Evolutionary conservation across 2,329 filamentous ascomycete genomes (phyloP), one percentile per base, ranked within the genome.

Genomic region (Phoma sp.): DNA sequence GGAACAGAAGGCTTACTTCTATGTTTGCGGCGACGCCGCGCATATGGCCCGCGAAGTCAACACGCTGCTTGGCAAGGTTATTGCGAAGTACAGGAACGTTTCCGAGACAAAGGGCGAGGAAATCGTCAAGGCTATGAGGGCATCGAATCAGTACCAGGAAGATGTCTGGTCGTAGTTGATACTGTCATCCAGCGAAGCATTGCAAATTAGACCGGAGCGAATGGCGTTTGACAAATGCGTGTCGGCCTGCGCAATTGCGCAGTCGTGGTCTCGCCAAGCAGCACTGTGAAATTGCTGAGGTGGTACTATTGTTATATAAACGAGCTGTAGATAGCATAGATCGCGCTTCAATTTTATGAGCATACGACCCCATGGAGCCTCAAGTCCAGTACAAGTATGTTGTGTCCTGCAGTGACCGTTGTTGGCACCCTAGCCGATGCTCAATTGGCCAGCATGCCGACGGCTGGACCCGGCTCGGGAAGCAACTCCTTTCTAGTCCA

Each of bases 31-130:
- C 78, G 95, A 99, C 73, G 96, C 96, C 0, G 90, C 95, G 52
- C 93, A 96, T 80, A 97, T 97, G 93, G 93, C 93, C 41, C 88
- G 93, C 53, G 93, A 96, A 74, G 92, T 97, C 69, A 97, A 96
- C 74, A 82, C 88, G 23, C 86, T 91, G n/a, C 82, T 99, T 38
- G 89, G 83, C 24, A 88, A 96, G 73, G 96, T 98, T 70, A 88
- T 99, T 65, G 83, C 92, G 24, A 86, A 93, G 72, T 85, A 96
- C 75, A 86, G 95, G 48, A 89, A 89, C 45, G 83, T 98, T 54
- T 82, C 91, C 1, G 89, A 93, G 68, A 82, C 88, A 60, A 96
- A 96, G 83, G 95, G 86, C 11, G 95, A 99, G 78, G 93, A 98
- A 72, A 88, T 97, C 69, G 92, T 99, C 57, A 99, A 98, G 85